Evolutionary conservation across 1,139 yeast species (phyloP), one percentile per base, ranked within the genome.

Genomic region (Pichia kudriavzevii): DNA sequence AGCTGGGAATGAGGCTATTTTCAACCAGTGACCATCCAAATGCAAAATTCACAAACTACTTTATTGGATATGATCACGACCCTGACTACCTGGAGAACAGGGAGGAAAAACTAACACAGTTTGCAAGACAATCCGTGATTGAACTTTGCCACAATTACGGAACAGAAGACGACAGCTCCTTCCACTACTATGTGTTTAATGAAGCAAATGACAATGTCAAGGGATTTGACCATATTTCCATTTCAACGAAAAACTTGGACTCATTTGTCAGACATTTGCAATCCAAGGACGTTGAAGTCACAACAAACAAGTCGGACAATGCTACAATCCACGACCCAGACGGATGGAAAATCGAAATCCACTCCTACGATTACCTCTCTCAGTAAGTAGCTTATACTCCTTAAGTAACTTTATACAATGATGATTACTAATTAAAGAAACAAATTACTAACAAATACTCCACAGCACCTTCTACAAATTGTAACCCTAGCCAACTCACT

Each of bases 81-180:
- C 37, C 50, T 5, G 49, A 44, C 1, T 46, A 50, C 17, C 56
- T 53, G 25, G 64, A 58, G 33, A 65, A 68, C 24, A 39, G 46
- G 29, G 56, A 66, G 15, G 46, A 53, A 3, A 49, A 49, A 30
- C 44, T 35, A 2, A 50, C 47, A 1, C 69, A 64, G 49, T 58
- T 69, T 22, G 47, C 55, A 30, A 63, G 73, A 40, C 83, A 83
- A 56, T 79, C 91, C 18, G 59, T 91, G 8, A 60, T 91, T 36
- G 98, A 91, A 61, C 67, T 91, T 54, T 88, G 96, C 31, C 93
- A 85, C 64, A 91, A 91, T 62, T 87, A 85, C 79, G 98, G 97
- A 20, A 83, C 97, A 13, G 98, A 91, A 56, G 54, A 64, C 19
- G 95, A 88, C 44, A 67, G 71, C 10, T 67, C 69, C 11, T 83